These are phyloP conservation scores for Paramyrothecium sp. DNA, from an alignment of 2,329 filamentous ascomycete species.

Conservation along the genomic window DNA sequence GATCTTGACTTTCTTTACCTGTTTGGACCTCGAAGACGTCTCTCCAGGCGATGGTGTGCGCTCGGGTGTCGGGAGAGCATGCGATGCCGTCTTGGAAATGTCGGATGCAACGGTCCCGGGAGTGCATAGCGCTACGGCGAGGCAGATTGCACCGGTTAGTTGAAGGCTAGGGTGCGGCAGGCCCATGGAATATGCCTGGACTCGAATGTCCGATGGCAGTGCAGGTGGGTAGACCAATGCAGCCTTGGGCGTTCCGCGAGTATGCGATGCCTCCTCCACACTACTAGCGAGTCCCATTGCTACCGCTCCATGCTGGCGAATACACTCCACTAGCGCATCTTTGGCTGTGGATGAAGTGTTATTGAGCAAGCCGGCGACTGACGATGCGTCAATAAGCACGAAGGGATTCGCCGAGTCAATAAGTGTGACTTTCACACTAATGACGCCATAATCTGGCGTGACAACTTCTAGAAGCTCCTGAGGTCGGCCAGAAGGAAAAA, in stretches of 20 bases:
- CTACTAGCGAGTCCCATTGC: conserved; percentile 53
- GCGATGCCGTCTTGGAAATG: conserved; percentile 3
- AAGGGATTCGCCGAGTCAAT: conserved; percentile 38
- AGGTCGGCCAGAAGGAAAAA: conserved; percentile 56
- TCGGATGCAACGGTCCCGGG: conserved; percentile 36
- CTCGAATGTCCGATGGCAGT: conserved; percentile 33
- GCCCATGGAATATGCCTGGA: conserved; percentile 47
- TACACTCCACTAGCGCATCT: conserved; percentile 40
- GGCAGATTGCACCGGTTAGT: conserved; percentile 48
- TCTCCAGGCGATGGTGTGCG: conserved; percentile 17
- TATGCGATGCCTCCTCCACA: conserved; percentile 28
- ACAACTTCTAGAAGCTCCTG: conserved; percentile 26
- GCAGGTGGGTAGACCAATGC: conserved; percentile 41
- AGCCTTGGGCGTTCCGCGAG: conserved; percentile 50
- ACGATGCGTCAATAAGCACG: conserved; percentile 46
- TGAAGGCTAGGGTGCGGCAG: conserved; percentile 50
- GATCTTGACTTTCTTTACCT: conserved; percentile 11
- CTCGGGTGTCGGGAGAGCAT: conserved; percentile 2
- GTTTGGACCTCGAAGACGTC: neutral
- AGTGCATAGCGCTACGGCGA: conserved; percentile 42
- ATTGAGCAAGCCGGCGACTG: neutral
- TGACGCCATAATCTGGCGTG: conserved; percentile 15
- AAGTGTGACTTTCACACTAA: conserved; percentile 29
- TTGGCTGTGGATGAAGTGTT: conserved; percentile 1
- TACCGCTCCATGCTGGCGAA: conserved; percentile 52